phyloP scores from a whole-genome alignment of 306 rosid species.

The Vigna radiata region DNA sequence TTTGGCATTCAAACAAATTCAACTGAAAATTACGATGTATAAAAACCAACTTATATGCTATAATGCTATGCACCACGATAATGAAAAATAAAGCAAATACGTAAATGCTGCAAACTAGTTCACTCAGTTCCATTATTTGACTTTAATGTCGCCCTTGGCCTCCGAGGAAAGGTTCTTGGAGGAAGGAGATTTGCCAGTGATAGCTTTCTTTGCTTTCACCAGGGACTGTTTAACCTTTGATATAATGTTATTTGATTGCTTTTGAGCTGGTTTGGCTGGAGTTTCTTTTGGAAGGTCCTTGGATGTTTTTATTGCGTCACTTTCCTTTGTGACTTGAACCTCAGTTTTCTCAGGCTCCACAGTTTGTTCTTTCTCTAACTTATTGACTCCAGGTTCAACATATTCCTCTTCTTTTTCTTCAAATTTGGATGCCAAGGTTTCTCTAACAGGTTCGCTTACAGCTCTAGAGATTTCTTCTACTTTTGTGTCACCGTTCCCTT shows the following conservation, averaged over 20 bases:
- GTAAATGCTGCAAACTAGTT: conserved; percentile 47
- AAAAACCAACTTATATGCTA: conserved; percentile 45
- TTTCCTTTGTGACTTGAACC: conserved; percentile 52
- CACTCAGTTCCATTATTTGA: conserved; percentile 55
- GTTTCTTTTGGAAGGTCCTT: conserved; percentile 64
- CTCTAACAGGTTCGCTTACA: conserved; percentile 49
- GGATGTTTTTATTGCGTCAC: conserved; percentile 50
- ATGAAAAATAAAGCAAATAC: conserved; percentile 37
- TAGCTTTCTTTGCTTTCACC: conserved; percentile 85
- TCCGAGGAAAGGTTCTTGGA: conserved; percentile 67
- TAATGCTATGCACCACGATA: conserved; percentile 46
- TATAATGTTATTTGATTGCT: conserved; percentile 72
- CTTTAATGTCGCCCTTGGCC: conserved; percentile 70
- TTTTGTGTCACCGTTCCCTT: conserved; percentile 45
- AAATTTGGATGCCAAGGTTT: conserved; percentile 57
- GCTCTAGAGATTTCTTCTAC: conserved; percentile 50
- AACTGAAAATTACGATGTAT: conserved; percentile 46
- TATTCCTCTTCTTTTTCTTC: conserved; percentile 58
- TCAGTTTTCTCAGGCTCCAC: conserved; percentile 60
- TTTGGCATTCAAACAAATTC: conserved; percentile 57
- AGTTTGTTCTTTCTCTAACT: conserved; percentile 44
- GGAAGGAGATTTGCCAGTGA: conserved; percentile 79
- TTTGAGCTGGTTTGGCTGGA: conserved; percentile 60
- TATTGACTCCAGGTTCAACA: conserved; percentile 29
- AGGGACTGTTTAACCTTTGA: conserved; percentile 86